Base-by-base conservation (phyloP, 208 protist genomes). In the Endotrypanum monterogeii region DNA sequence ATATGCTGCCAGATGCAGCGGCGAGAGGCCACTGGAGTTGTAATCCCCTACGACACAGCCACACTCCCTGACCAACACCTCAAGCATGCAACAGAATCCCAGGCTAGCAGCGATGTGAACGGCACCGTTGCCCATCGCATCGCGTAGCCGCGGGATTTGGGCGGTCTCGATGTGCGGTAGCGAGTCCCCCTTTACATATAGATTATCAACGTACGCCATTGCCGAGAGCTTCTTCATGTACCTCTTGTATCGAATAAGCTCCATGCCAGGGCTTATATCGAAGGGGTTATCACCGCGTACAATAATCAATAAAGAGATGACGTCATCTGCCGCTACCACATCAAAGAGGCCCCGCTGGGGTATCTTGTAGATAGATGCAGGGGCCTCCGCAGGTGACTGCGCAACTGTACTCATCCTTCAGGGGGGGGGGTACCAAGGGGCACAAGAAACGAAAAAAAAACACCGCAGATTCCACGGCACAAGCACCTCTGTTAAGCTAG, bases 201-300 rank as follows among this genome's bases (percentile, higher is more conserved):
- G 77, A 58, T 89, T 89, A 20, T 85, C 75, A 2, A 79, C 66
- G 30, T 81, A 58, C 16, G 69, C 74, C 23, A 80, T 74, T 3
- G 16, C 51, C 23, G 73, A 61, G 16, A 56, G 55, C 20, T 57
- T 7, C 30, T 25, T 39, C 25, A 57, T 3, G 18, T 39, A 30
- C 68, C 74, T 74, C 50, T 83, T 77, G 57, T 84, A 67, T 5
- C 84, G 66, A 25, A 89, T 88, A 35, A 80, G 67, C 76, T 88
- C 57, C 60, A 89, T 86, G 63, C 88, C 88, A 8, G 85, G 88
- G 46, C 85, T 93, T 16, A 83, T 68, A 68, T 93, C 88, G 58
- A 87, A 89, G 3, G 84, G 85, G 55, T 93, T 90, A 14, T 90
- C 82, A 18, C 83, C 84, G 32, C 74, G 75, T 23, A 93, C 76